These are phyloP conservation scores for Lecanicillium sp. DNA, from an alignment of 2,329 filamentous ascomycete species.

Conservation along the genomic window DNA sequence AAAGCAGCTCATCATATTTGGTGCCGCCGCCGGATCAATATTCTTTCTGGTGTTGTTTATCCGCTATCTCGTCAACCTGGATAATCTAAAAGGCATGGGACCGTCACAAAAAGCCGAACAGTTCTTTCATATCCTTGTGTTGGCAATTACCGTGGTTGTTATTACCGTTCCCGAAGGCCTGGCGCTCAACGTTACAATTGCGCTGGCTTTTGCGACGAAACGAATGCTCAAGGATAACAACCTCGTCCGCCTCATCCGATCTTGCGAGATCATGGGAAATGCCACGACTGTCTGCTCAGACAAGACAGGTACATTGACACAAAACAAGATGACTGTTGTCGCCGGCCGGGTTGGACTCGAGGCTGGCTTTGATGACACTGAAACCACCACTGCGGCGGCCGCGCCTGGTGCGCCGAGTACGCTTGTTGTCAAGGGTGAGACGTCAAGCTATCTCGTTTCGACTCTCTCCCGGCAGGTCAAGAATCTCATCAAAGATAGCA, in stretches of 20 bases:
- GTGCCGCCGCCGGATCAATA: constrained; percentile 28
- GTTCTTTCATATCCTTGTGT: constrained; percentile 51
- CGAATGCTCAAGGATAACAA: constrained; percentile 57
- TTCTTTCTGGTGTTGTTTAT: constrained; percentile 34
- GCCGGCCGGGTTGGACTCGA: constrained; percentile 42
- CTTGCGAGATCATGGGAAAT: constrained; percentile 57
- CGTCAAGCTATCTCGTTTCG: constrained; percentile 20
- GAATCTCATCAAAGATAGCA: constrained; percentile 28
- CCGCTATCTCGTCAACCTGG: constrained; percentile 26
- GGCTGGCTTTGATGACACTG: constrained; percentile 26
- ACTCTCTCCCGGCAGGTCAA: constrained; percentile 25
- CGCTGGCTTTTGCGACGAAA: constrained; percentile 54
- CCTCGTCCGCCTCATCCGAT: constrained; percentile 48
- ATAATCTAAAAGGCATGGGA: constrained; percentile 24
- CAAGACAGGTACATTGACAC: constrained; percentile 57
- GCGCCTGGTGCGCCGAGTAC: constrained; percentile 14
- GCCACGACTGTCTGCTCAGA: constrained; percentile 57
- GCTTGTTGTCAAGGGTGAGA: constrained; percentile 16
- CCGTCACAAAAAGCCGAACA: constrained; percentile 43
- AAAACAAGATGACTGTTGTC: constrained; percentile 56
- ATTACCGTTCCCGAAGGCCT: constrained; percentile 54
- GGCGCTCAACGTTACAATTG: constrained; percentile 52
- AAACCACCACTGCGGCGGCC: constrained; percentile 13
- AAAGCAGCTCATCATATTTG: constrained; percentile 56
- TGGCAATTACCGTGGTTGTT: constrained; percentile 50